Evolutionary conservation across 1,139 yeast species (phyloP).

Genomic region (Suhomyces choctaworum): DNA sequence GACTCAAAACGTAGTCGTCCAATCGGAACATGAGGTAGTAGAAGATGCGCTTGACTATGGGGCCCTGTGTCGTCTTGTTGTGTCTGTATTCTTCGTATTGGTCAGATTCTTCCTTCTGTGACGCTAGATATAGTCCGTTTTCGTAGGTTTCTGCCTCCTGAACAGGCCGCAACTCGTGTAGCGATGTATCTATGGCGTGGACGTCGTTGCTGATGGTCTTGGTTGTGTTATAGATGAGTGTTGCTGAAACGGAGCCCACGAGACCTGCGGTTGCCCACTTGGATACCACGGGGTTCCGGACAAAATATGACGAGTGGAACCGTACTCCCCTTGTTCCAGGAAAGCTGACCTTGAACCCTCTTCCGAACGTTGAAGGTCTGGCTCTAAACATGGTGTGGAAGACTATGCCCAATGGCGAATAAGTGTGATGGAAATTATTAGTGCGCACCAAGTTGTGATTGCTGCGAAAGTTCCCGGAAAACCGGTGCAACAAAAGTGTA

Average conservation of each 20-base stretch:
- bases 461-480: slow-evolving; percentile 4
- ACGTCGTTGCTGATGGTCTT: slow-evolving; percentile 28
- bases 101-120: slow-evolving; percentile 50
- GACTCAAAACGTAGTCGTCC: slow-evolving; percentile 63
- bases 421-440: too few species aligned
- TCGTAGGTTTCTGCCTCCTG: slow-evolving; percentile 63
- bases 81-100: slow-evolving; percentile 28
- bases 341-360: slow-evolving; percentile 4
- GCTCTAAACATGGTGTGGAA: slow-evolving; percentile 6
- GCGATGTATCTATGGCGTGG: slow-evolving; percentile 33
- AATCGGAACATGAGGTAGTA: slow-evolving; percentile 42
- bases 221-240: slow-evolving; percentile 5
- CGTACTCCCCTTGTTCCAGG: neutral
- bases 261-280: slow-evolving; percentile 3
- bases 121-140: slow-evolving; percentile 62
- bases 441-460: too few species aligned
- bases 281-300: neutral
- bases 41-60: slow-evolving; percentile 28
- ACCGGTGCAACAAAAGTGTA: neutral
- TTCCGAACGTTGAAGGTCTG: slow-evolving; percentile 2
- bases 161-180: slow-evolving; percentile 45
- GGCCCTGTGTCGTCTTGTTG: slow-evolving; percentile 27
- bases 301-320: neutral
- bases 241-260: slow-evolving; percentile 5
- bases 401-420: too few species aligned